phyloP scores from a whole-genome alignment of 2,329 filamentous ascomycete species.

The Coleophoma eucalyptorum region DNA sequence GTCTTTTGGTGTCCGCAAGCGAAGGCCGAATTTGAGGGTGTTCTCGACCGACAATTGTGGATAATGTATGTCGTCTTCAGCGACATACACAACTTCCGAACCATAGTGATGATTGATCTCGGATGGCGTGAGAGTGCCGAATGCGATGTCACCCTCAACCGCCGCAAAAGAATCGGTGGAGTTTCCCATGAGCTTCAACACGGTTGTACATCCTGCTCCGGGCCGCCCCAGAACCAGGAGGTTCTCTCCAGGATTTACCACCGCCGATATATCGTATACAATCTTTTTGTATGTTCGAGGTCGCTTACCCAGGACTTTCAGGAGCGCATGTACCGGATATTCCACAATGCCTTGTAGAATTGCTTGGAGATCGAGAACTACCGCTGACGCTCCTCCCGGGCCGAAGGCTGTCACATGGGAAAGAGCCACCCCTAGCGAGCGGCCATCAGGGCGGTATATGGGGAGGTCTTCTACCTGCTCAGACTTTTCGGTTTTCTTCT shows the following conservation, averaged over 20 bases:
- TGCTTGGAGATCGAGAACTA: too few relatives aligned
- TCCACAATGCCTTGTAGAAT: too few relatives aligned
- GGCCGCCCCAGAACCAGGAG: constrained; percentile 64
- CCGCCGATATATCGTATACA: constrained; percentile 55
- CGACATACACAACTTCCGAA: constrained; percentile 62
- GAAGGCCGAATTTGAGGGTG: constrained; percentile 55
- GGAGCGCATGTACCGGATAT: too few relatives aligned
- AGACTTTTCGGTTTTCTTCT: too few relatives aligned
- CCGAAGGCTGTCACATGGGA: too few relatives aligned
- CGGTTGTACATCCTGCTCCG: constrained; percentile 52
- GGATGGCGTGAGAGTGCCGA: constrained; percentile 47
- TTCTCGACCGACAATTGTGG: constrained; percentile 68
- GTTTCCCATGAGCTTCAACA: constrained; percentile 51
- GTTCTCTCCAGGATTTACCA: constrained; percentile 59
- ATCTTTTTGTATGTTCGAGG: constrained; percentile 31
- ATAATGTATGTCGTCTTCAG: constrained; percentile 71
- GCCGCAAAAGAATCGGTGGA: constrained; percentile 34
- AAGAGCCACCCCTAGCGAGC: too few relatives aligned
- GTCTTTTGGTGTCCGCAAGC: constrained; percentile 57
- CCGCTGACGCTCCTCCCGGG: too few relatives aligned
- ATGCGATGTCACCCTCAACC: not conserved
- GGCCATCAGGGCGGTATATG: too few relatives aligned
- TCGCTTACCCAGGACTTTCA: too few relatives aligned
- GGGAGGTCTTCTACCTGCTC: too few relatives aligned
- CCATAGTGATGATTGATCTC: constrained; percentile 53